Evolutionary conservation across 768 basidiomycete species (phyloP), one percentile per base, ranked within the genome.

Genomic region (Hemileccinum impolitum): DNA sequence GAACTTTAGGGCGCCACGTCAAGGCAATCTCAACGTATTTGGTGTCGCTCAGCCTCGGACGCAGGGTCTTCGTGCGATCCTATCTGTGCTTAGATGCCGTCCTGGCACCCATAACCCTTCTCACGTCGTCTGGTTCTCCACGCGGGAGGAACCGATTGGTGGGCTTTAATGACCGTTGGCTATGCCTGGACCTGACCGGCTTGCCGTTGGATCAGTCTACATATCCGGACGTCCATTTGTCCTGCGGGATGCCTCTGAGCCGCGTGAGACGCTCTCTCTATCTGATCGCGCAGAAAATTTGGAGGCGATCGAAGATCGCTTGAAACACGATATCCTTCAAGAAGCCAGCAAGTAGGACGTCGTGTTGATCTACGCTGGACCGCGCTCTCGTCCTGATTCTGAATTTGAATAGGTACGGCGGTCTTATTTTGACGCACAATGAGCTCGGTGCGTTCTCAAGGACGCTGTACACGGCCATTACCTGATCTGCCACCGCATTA

Each of bases 41-140:
- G 96, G 95, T 13, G 91, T 87, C 6, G 95, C 96, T 2, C 96
- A 98, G 64, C 96, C 96, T 12, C 89, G 94, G 2, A 84, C 90
- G 1, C 88, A 92, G 55, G 96, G 95, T 3, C 75, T 99, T 11
- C 78, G 90, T 39, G 94, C 92, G 3, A 90, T 98, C 43, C 72
- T 99, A 4, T 91, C 91, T 18, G 76, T 93, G 11, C 78, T 99
- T 6, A 75, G 85, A 31, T 88, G 87, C 55, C 73, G 85, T 25
- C 89, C 89, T 9, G 80, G 77, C 46, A 77, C 75, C 28, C 59
- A 70, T 3, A 75, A 83, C 52, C 79, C 84, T 11, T 81, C 85
- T 3, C 86, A 83, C 58, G 90, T 90, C 3, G 85, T 95, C 25
- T 99, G 94, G 93, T 92, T 98, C 68, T 96, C 89, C 25, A 96